phyloP scores from a whole-genome alignment of 2,329 filamentous ascomycete genomes.

The Scedosporium minutisporum region DNA sequence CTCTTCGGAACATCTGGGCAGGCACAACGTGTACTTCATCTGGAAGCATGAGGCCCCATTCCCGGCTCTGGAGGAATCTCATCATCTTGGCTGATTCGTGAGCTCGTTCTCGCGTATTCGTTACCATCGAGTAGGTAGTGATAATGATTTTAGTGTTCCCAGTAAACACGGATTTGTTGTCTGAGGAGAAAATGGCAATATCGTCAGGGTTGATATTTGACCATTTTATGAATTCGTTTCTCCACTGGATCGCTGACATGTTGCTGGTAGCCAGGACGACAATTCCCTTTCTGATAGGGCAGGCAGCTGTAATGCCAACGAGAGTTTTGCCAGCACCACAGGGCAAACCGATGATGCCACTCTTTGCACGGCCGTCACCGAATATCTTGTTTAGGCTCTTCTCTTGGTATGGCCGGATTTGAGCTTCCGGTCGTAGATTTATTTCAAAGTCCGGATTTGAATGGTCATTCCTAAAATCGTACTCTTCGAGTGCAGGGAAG shows the following conservation, averaged over 20 bases:
- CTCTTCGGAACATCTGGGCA: constrained; percentile 89
- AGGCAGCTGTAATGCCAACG: constrained; percentile 95
- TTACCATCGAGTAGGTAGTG: constrained; percentile 99
- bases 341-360: constrained; percentile 91
- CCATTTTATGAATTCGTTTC: constrained; percentile 95
- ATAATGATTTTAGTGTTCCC: constrained; percentile 93
- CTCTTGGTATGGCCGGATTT: constrained; percentile 92
- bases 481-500: constrained; percentile 87
- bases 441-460: constrained; percentile 88
- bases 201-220: constrained; percentile 89
- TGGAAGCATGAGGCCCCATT: constrained; percentile 96
- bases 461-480: constrained; percentile 89
- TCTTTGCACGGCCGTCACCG: constrained; percentile 92
- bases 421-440: constrained; percentile 77
- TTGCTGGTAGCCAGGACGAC: constrained; percentile 94
- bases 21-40: constrained; percentile 98
- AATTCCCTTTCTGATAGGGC: constrained; percentile 92
- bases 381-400: constrained; percentile 99
- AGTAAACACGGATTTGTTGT: constrained; percentile 72
- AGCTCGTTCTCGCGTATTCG: constrained; percentile 74
- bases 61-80: constrained; percentile 77
- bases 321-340: constrained; percentile 96
- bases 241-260: constrained; percentile 97
- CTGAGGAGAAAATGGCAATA: constrained; percentile 89
- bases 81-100: constrained; percentile 97